Conservation (phyloP, 2,329 filamentous ascomycete genomes). For the Pseudopithomyces maydicus region DNA sequence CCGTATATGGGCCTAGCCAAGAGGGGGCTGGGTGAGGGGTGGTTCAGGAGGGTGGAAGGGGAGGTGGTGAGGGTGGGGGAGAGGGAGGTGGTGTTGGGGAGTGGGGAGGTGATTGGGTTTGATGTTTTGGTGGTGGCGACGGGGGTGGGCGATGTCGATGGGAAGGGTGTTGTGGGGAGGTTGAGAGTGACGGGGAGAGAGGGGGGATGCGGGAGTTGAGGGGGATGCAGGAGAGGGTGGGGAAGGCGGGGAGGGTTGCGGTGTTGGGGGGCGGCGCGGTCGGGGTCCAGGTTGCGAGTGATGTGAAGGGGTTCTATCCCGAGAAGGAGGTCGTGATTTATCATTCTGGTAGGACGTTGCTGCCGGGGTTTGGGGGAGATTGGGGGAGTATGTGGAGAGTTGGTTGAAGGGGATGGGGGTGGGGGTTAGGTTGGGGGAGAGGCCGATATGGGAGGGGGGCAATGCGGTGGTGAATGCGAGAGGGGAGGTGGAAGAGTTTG, state of each 20-base stretch:
- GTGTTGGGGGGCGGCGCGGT: constrained; percentile 63
- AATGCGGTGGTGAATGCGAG: constrained; percentile 55
- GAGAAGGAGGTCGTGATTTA: constrained; percentile 63
- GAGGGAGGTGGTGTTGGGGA: constrained; percentile 48
- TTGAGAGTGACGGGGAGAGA: constrained; percentile 49
- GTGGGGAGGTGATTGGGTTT: constrained; percentile 56
- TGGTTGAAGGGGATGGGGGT: constrained; percentile 55
- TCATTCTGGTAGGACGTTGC: constrained; percentile 60
- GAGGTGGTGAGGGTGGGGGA: constrained; percentile 48
- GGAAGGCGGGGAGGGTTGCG: constrained; percentile 51
- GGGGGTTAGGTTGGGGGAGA: constrained; percentile 58
- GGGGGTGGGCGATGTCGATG: constrained; percentile 54
- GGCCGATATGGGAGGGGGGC: constrained; percentile 46
- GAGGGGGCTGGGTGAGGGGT: constrained; percentile 40
- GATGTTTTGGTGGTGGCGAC: constrained; percentile 64
- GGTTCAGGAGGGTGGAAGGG: constrained; percentile 50
- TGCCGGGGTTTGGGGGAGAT: constrained; percentile 57
- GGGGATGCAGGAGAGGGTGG: constrained; percentile 54
- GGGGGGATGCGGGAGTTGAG: constrained; percentile 52
- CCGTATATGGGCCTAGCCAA: constrained; percentile 56
- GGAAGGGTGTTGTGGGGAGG: constrained; percentile 56
- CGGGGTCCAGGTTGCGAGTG: constrained; percentile 65
- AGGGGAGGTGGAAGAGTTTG: constrained; percentile 50
- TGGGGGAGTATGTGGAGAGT: constrained; percentile 47
- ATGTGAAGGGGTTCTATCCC: constrained; percentile 62